A percentile compares a stretch with the other conserved stretches of the same genome.
These are phyloP conservation scores for Mucor racemosus DNA, from an alignment of 371 early-diverging fungal species.

Conservation along the genomic window DNA sequence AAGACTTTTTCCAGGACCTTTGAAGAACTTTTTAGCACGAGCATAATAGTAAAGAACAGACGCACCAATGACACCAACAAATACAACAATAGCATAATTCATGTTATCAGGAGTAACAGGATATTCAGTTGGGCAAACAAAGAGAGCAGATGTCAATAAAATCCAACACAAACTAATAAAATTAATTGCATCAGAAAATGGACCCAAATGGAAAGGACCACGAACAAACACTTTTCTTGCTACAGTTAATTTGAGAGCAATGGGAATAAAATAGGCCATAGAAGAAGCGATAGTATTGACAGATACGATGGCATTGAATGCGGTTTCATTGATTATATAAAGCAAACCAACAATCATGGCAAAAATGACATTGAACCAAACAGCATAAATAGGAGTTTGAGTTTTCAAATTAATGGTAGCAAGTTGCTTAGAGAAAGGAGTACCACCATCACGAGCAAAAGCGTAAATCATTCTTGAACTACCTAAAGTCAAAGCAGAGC, in stretches of 20 bases:
- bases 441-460: conserved; percentile 73
- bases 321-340: conserved; percentile 55
- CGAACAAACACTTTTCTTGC: conserved; percentile 55
- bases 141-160: conserved; percentile 60
- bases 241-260: conserved; percentile 57
- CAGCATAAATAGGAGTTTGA: conserved; percentile 41
- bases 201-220: conserved; percentile 67
- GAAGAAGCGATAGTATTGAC: conserved; percentile 76
- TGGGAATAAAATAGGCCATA: conserved; percentile 75
- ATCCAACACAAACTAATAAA: conserved; percentile 59
- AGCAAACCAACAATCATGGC: conserved; percentile 50
- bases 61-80: conserved; percentile 36
- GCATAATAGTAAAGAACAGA: conserved; percentile 50
- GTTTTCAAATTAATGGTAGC: conserved; percentile 37
- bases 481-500: conserved; percentile 56
- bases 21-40: conserved; percentile 58
- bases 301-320: conserved; percentile 71
- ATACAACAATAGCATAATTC: conserved; percentile 53
- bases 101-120: conserved; percentile 62
- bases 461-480: conserved; percentile 76
- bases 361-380: conserved; percentile 44
- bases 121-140: conserved; percentile 60
- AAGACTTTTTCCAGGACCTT: conserved; percentile 41
- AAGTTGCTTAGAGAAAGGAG: conserved; percentile 61
- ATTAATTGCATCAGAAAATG: conserved; percentile 51